Evolutionary conservation across 2,329 filamentous ascomycete species (phyloP).

Genomic region (Didymella glomerata): DNA sequence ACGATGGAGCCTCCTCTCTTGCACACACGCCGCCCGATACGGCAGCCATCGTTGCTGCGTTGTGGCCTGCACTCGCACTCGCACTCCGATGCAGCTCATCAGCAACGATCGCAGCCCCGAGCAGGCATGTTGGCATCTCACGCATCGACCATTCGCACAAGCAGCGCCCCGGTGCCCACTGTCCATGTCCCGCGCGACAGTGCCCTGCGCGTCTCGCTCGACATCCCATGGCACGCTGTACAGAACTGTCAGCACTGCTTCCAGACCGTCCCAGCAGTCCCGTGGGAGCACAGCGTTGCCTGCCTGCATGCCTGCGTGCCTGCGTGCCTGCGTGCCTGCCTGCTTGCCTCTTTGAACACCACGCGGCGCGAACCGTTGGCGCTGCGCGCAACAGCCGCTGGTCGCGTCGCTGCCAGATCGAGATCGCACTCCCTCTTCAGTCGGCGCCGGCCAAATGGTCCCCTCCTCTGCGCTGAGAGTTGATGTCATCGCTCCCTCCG

Average conservation of each 20-base stretch:
- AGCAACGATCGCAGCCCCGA: neutral
- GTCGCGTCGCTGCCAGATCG: neutral
- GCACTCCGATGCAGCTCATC: neutral
- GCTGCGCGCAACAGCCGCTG: neutral
- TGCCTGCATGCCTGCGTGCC: no score
- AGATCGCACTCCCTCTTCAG: neutral
- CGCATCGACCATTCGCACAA: neutral
- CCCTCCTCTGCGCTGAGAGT: neutral
- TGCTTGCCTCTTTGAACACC: neutral
- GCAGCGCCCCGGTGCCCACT: neutral
- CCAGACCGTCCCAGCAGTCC: neutral
- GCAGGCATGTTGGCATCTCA: neutral
- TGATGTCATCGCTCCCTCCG: neutral
- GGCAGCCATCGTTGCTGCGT: neutral
- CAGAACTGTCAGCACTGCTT: neutral
- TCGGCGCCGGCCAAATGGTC: neutral
- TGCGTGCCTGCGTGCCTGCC: no score
- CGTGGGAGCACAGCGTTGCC: neutral
- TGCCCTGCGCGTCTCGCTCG: neutral
- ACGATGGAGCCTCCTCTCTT: slow-evolving; percentile 9
- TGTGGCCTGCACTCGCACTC: neutral
- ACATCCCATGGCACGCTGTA: neutral
- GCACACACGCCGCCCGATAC: slow-evolving; percentile 4
- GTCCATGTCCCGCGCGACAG: no score
- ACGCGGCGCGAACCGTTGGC: neutral